These are phyloP conservation scores for Sporisorium graminicola DNA, from an alignment of 1,284 basidiomycete species.

Conservation along the genomic window DNA sequence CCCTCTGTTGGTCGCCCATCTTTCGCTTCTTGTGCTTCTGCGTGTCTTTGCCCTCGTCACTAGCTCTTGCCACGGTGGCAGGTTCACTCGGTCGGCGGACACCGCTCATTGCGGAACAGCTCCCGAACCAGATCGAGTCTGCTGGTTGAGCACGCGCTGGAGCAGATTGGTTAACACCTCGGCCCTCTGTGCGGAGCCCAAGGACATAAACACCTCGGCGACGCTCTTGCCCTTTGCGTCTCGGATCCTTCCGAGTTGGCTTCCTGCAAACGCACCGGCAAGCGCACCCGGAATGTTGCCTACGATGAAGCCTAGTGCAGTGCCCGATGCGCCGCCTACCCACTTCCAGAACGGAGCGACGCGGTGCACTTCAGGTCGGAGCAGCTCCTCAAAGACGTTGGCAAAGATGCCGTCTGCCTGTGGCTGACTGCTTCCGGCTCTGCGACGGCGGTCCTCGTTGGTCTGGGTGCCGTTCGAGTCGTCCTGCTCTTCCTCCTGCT, in stretches of 20 bases:
- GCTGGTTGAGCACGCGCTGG: slow-evolving; percentile 79
- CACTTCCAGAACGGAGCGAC: slow-evolving; percentile 57
- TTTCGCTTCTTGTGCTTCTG: background rate
- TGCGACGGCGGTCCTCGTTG: slow-evolving; percentile 11
- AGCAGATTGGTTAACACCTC: slow-evolving; percentile 84
- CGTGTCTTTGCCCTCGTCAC: background rate
- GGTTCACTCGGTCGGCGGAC: background rate
- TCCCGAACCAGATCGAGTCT: slow-evolving; percentile 19
- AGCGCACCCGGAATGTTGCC: slow-evolving; percentile 59
- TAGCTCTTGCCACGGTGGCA: background rate
- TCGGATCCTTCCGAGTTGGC: slow-evolving; percentile 63
- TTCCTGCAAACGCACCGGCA: slow-evolving; percentile 65
- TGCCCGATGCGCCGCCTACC: slow-evolving; percentile 62
- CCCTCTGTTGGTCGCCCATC: background rate
- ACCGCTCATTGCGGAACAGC: slow-evolving; percentile 28
- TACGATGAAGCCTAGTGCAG: slow-evolving; percentile 64
- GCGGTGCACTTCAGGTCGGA: slow-evolving; percentile 66
- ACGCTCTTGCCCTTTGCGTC: slow-evolving; percentile 69
- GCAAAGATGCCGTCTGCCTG: slow-evolving; percentile 61
- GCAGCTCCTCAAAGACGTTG: slow-evolving; percentile 66
- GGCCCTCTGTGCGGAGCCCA: slow-evolving; percentile 85
- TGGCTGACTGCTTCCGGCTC: slow-evolving; percentile 42
- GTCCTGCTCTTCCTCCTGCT: slow-evolving; percentile 18
- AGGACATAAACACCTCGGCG: slow-evolving; percentile 81
- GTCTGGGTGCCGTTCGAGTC: slow-evolving; percentile 9